Conservation (phyloP, 2,329 filamentous ascomycete species). For the Botryosphaeria dothidea region DNA sequence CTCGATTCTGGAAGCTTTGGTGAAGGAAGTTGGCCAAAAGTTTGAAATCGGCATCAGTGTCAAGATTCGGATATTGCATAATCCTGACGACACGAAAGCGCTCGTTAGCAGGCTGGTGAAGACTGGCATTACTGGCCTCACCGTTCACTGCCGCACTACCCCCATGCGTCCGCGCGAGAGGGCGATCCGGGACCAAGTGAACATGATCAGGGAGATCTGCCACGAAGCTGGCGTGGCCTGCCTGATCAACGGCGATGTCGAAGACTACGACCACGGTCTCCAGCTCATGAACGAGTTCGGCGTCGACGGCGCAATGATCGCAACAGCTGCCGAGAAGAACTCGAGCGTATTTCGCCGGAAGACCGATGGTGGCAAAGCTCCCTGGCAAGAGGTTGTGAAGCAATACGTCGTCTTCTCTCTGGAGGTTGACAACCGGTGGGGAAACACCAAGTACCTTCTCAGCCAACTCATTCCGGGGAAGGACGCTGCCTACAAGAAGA, state of each 20-base stretch:
- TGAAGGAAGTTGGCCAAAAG: constrained; percentile 72
- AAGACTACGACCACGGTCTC: constrained; percentile 69
- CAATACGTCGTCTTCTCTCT: constrained; percentile 73
- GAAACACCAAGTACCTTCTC: constrained; percentile 91
- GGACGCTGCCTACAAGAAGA: constrained; percentile 59
- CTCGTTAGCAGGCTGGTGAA: constrained; percentile 76
- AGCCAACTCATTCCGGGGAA: constrained; percentile 85
- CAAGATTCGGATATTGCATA: constrained; percentile 88
- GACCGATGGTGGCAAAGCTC: constrained; percentile 67
- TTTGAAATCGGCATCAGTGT: constrained; percentile 93
- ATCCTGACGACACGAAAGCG: constrained; percentile 70
- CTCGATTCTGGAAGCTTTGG: constrained; percentile 79
- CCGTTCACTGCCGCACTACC: constrained; percentile 92
- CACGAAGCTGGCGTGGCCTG: constrained; percentile 85
- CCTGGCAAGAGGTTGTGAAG: constrained; percentile 76
- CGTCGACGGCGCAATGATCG: constrained; percentile 97
- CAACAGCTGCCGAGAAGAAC: constrained; percentile 87
- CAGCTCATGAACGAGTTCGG: constrained; percentile 73
- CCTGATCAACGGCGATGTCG: constrained; percentile 93
- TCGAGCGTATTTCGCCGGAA: constrained; percentile 78
- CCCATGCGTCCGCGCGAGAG: constrained; percentile 90
- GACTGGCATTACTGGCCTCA: constrained; percentile 90
- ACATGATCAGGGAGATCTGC: constrained; percentile 81
- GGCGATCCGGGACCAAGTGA: constrained; percentile 81
- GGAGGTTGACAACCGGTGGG: constrained; percentile 79